Conservation (phyloP, 768 basidiomycete species). For the Tulasnella sp. region DNA sequence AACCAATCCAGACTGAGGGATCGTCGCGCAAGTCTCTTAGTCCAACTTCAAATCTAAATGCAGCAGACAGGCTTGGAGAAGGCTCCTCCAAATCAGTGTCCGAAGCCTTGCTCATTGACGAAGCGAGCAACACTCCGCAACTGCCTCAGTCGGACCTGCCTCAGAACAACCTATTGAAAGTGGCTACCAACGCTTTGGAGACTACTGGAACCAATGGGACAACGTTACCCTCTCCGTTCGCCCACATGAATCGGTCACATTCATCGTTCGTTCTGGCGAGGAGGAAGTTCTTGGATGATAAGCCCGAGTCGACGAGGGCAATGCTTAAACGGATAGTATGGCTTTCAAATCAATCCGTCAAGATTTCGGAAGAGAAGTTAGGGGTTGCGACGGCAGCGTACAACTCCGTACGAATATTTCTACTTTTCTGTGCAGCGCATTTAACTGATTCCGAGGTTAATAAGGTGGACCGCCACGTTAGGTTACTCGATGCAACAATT, state of each 20-base stretch:
- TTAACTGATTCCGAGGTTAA: background rate
- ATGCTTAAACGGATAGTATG: slow-evolving; percentile 15
- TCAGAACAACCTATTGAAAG: background rate
- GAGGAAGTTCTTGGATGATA: background rate
- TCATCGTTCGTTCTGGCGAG: background rate
- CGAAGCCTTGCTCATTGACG: background rate
- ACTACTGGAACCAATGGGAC: background rate
- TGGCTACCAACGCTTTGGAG: background rate
- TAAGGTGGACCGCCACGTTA: slow-evolving; percentile 71
- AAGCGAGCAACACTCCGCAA: background rate
- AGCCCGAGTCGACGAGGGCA: background rate
- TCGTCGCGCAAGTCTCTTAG: background rate
- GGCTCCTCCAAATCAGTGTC: background rate
- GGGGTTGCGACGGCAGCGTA: slow-evolving; percentile 59
- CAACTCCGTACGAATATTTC: slow-evolving; percentile 43
- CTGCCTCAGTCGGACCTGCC: background rate
- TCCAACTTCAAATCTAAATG: background rate
- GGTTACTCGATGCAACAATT: slow-evolving; percentile 64
- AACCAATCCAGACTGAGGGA: background rate
- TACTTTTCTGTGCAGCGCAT: background rate
- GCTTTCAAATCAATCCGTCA: slow-evolving; percentile 45
- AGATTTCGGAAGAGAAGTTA: slow-evolving; percentile 65
- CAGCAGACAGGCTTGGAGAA: background rate
- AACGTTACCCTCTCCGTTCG: background rate
- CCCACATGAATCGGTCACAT: background rate